phyloP scores from a whole-genome alignment of 2,329 filamentous ascomycete species.

The Fusarium papillatum region DNA sequence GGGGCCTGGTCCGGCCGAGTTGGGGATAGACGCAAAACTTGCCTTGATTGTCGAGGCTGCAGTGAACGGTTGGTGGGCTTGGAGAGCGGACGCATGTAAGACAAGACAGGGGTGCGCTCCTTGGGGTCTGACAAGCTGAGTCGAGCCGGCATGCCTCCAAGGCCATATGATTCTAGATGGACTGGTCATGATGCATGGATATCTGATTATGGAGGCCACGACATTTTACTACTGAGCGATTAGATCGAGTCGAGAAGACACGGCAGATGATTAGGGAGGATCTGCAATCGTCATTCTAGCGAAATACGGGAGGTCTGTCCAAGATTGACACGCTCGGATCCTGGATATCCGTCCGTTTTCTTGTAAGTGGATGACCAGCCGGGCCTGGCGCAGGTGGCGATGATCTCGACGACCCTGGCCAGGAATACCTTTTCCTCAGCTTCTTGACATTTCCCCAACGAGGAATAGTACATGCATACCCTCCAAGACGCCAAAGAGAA shows the following conservation, averaged over 20 bases:
- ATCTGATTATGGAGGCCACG: constrained; percentile 9
- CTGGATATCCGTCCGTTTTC: constrained; percentile 33
- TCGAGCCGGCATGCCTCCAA: not conserved
- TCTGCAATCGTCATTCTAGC: constrained; percentile 21
- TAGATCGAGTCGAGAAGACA: constrained; percentile 2
- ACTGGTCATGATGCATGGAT: constrained; percentile 22
- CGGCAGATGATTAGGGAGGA: constrained; percentile 5
- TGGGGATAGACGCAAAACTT: constrained; percentile 39
- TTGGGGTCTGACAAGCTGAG: constrained; percentile 5
- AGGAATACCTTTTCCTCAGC: constrained; percentile 17
- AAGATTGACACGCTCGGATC: constrained; percentile 23
- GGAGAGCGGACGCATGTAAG: constrained; percentile 27
- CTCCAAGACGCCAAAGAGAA: not conserved
- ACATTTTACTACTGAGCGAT: not conserved
- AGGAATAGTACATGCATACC: not conserved
- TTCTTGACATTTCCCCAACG: constrained; percentile 13
- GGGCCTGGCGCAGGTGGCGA: constrained; percentile 27
- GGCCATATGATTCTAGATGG: constrained; percentile 4
- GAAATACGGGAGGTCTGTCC: constrained; percentile 23
- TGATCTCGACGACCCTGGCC: constrained; percentile 22
- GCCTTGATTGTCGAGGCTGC: constrained; percentile 39
- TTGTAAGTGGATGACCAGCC: constrained; percentile 25
- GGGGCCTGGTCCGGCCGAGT: constrained; percentile 36
- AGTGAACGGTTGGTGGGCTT: constrained; percentile 41
- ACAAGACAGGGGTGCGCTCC: constrained; percentile 30